Base-by-base conservation (phyloP, 2,329 filamentous ascomycete species). In the Mollisia scopiformis region DNA sequence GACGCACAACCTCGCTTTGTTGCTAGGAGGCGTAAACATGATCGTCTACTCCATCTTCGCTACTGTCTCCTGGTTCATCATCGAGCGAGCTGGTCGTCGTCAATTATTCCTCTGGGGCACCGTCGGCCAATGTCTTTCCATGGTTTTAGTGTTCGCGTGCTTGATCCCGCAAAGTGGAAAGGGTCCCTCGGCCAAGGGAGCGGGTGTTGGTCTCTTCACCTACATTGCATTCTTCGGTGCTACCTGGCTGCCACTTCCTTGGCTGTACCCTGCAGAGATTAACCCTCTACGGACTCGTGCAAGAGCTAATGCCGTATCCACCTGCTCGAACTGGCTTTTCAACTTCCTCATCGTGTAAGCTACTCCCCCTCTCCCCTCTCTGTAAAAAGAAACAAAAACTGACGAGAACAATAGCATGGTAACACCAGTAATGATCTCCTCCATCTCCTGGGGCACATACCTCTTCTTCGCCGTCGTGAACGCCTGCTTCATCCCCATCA, bases 81-180 rank as follows among this genome's bases (percentile, higher is more conserved):
- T 82, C 57, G 80, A 83, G 74, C 82, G 86, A 1, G 83, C 88
- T 5, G 88, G 88, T 16, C 87, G 90, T 33, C 83, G 90, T 19
- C 84, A 86, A 70, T 82, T 93, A 63, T 92, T 93, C 86, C 75
- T 93, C 16, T 84, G 89, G 65, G 89, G 89, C 56, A 85, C 86
- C 0, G 76, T 83, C 33, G 86, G 86, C 0, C 87, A 88, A 78
- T 85, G 85, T 37, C 71, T 81, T 1, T 86, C 84, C 55, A 91
- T 92, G 89, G 82, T 86, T 2, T 80, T 91, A 25, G 73, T 75
- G 2, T 76, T 76, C 57, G 70, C 68, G 10, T 75, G 74, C 31
- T 53, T 77, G 11, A 77, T 77, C 21, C 75, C 75, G 1, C 62
- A 71, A 3, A 64, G 57, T 1, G 63, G 65, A 14, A 61, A 61